Conservation (phyloP, 768 basidiomycete species). For the Leccinellum albellum region DNA sequence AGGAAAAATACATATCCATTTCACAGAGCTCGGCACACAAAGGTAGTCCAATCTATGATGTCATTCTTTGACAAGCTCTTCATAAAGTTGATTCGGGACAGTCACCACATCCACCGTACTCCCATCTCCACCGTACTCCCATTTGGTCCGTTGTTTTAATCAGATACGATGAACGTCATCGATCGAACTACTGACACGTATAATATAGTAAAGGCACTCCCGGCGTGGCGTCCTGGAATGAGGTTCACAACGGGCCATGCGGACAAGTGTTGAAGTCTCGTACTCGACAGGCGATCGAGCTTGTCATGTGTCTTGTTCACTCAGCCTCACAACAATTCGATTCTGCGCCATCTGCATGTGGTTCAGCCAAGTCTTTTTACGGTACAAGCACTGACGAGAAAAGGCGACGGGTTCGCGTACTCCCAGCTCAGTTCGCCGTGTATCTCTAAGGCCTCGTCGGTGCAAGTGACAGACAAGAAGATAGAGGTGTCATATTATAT, state of each 20-base stretch:
- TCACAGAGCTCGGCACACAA: slow-evolving; percentile 56
- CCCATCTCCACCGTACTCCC: too few relatives aligned
- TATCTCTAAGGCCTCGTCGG: slow-evolving; percentile 74
- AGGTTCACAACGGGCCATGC: too few relatives aligned
- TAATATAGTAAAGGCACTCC: too few relatives aligned
- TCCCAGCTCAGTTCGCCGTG: slow-evolving; percentile 34
- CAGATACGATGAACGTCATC: slow-evolving; percentile 55
- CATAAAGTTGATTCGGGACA: slow-evolving; percentile 26
- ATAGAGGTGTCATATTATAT: slow-evolving; percentile 67
- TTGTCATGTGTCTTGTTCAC: slow-evolving; percentile 65
- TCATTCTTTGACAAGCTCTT: slow-evolving; percentile 51
- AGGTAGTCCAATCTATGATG: slow-evolving; percentile 72
- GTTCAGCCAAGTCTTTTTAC: slow-evolving; percentile 10
- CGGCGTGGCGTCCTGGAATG: too few relatives aligned
- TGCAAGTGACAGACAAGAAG: slow-evolving; percentile 82
- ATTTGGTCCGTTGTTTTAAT: too few relatives aligned
- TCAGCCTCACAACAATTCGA: slow-evolving; percentile 43
- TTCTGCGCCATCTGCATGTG: not conserved
- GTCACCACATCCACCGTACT: not conserved
- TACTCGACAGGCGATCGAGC: slow-evolving; percentile 62
- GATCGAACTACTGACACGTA: too few relatives aligned
- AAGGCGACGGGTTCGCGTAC: slow-evolving; percentile 39
- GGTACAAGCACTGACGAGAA: not conserved
- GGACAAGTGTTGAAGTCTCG: slow-evolving; percentile 24
- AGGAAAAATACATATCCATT: not conserved